These are phyloP conservation scores for Licmophora abbreviata DNA, from an alignment of 108 stramenopile species.

Conservation along the genomic window DNA sequence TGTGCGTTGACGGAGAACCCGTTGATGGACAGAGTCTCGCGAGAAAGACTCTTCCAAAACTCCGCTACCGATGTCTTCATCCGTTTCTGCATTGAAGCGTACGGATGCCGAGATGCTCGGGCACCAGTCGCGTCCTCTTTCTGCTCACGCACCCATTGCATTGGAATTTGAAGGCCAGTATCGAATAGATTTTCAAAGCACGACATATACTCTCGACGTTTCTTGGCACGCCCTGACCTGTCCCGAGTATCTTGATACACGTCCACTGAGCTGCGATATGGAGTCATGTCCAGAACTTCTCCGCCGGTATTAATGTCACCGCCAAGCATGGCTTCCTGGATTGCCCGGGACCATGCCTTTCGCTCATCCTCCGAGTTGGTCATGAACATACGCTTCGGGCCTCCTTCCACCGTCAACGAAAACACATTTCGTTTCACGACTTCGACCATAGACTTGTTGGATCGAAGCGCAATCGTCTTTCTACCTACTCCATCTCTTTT, in stretches of 20 bases:
- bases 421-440: constrained; percentile 13
- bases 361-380: constrained; percentile 59
- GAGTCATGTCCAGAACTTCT: constrained; percentile 29
- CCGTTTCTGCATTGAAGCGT: constrained; percentile 45
- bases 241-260: no score
- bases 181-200: constrained; percentile 22
- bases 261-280: constrained; percentile 8
- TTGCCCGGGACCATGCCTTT: constrained; percentile 64
- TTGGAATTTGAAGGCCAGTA: constrained; percentile 50
- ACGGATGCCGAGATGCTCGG: no score
- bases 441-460: constrained; percentile 20
- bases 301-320: constrained; percentile 39
- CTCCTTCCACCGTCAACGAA: constrained; percentile 43
- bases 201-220: constrained; percentile 45
- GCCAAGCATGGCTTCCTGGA: constrained; percentile 73
- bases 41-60: constrained; percentile 63
- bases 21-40: constrained; percentile 70
- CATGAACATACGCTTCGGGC: constrained; percentile 67
- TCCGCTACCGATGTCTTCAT: constrained; percentile 47
- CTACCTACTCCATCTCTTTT: constrained; percentile 23
- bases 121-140: constrained; percentile 15
- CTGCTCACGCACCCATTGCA: constrained; percentile 68
- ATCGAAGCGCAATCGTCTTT: constrained; percentile 48
- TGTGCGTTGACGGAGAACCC: constrained; percentile 48
- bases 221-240: no score